phyloP scores from a whole-genome alignment of 2,329 filamentous ascomycete genomes.

The Cyanodermella asteris region DNA sequence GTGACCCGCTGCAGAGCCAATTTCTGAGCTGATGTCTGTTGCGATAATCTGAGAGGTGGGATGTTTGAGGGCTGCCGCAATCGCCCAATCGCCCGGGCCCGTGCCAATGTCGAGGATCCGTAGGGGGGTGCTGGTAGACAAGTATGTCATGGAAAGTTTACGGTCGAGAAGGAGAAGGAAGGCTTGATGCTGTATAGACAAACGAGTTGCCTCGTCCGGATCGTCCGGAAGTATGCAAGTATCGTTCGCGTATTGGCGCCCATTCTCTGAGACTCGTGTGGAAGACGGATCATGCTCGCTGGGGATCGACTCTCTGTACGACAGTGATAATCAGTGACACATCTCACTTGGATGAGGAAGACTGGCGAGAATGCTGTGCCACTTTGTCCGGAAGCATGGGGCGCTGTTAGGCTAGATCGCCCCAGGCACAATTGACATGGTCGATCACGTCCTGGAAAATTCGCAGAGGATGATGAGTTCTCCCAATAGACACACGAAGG shows the following conservation, averaged over 20 bases:
- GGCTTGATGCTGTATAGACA: constrained; percentile 40
- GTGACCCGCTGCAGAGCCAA: constrained; percentile 15
- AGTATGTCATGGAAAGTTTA: constrained; percentile 13
- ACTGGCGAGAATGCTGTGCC: no score
- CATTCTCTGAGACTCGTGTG: constrained; percentile 35
- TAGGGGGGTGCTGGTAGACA: constrained; percentile 11
- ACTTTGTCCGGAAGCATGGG: no score
- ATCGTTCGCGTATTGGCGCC: constrained; percentile 37
- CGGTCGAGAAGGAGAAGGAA: constrained; percentile 26
- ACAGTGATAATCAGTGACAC: no score
- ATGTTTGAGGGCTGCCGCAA: constrained; percentile 22
- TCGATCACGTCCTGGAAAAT: no score
- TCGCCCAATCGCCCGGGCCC: constrained; percentile 28
- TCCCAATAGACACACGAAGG: no score
- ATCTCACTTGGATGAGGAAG: no score
- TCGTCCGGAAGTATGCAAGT: constrained; percentile 47
- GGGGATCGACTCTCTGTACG: no score
- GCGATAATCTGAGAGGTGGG: constrained; percentile 26
- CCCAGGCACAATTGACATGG: no score
- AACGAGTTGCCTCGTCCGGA: constrained; percentile 39
- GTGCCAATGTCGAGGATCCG: constrained; percentile 24
- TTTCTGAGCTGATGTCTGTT: constrained; percentile 19
- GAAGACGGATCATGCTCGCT: no score
- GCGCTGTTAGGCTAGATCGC: no score
- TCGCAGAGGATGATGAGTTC: no score